phyloP scores from a whole-genome alignment of 139 green algal genomes.

The Gonium pectorale region DNA sequence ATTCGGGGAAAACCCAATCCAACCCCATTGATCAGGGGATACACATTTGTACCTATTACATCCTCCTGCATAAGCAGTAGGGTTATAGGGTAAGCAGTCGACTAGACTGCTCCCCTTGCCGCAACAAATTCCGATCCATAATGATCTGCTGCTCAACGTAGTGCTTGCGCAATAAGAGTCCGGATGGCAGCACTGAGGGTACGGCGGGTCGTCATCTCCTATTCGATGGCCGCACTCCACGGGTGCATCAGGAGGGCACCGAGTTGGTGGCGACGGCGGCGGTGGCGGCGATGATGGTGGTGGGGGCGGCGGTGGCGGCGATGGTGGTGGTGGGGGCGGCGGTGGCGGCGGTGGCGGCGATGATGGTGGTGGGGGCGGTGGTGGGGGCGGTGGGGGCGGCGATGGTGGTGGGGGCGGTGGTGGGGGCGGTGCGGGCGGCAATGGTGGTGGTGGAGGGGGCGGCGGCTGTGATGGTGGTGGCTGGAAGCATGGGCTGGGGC shows the following conservation, averaged over 20 bases:
- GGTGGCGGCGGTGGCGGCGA: background rate
- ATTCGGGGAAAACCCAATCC: too few relatives aligned
- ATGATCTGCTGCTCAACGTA: too few relatives aligned
- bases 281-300: background rate
- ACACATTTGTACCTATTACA: too few relatives aligned
- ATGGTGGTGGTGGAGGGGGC: background rate
- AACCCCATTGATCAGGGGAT: too few relatives aligned
- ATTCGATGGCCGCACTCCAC: too few relatives aligned
- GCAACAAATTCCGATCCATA: too few relatives aligned
- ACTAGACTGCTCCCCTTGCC: too few relatives aligned
- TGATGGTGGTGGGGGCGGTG: background rate
- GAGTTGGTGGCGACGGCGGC: background rate
- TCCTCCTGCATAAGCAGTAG: too few relatives aligned
- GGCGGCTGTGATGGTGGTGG: background rate
- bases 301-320: background rate
- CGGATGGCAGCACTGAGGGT: too few relatives aligned
- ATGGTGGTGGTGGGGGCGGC: background rate
- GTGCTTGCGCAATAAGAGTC: too few relatives aligned
- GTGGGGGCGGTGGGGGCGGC: background rate
- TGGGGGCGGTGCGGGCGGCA: background rate
- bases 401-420: background rate
- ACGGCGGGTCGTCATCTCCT: too few relatives aligned
- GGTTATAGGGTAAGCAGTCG: too few relatives aligned
- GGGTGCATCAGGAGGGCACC: background rate
- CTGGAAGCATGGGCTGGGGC: background rate